Evolutionary conservation across 2,329 filamentous ascomycete genomes (phyloP).

Genomic region (Zasmidium angulare): DNA sequence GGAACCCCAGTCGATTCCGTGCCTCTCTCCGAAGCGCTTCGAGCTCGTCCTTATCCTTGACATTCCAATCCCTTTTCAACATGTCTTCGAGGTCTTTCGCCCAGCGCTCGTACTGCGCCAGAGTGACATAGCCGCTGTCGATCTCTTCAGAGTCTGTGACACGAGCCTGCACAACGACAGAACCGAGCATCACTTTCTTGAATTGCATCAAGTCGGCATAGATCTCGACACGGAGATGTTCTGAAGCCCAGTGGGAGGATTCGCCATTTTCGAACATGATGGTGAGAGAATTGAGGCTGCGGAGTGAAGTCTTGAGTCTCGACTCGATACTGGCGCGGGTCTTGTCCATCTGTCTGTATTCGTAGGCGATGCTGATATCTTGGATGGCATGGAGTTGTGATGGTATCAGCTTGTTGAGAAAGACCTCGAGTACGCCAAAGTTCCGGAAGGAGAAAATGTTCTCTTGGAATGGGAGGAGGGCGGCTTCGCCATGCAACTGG

Average conservation of each 20-base stretch:
- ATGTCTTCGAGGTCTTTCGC: neutral
- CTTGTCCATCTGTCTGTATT: neutral
- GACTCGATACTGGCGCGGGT: neutral
- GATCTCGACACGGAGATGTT: neutral
- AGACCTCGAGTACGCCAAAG: slow-evolving; percentile 1
- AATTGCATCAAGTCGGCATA: neutral
- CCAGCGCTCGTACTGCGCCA: neutral
- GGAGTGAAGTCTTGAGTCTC: neutral
- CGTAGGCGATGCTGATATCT: neutral
- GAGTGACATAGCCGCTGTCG: neutral
- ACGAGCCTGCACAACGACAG: neutral
- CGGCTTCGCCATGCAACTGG: slow-evolving; percentile 8
- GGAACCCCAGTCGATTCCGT: neutral
- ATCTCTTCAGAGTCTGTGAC: neutral
- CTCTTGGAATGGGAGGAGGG: slow-evolving; percentile 1
- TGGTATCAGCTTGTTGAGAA: neutral
- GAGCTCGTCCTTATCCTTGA: neutral
- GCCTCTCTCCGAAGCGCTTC: neutral
- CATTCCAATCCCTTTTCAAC: neutral
- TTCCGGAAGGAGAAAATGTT: slow-evolving; percentile 6
- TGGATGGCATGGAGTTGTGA: slow-evolving; percentile 2
- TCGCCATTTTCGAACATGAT: neutral
- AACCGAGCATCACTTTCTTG: neutral
- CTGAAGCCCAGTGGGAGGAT: neutral
- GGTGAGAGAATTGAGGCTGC: neutral